Conservation (phyloP, 148 eudicot species). For the Salicornia ramosissima region DNA sequence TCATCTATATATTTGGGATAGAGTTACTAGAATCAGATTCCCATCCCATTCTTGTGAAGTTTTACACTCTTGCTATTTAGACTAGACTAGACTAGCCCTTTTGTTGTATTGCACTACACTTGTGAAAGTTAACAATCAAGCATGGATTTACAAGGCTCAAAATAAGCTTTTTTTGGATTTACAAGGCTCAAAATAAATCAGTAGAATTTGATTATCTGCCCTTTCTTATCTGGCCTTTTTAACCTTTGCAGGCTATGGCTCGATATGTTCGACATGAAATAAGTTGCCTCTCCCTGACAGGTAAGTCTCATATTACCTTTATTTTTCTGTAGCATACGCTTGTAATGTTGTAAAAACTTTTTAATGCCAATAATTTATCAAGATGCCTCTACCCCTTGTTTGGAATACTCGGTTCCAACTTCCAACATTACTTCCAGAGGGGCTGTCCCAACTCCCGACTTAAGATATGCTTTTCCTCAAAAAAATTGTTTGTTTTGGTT, state of each 20-base stretch:
- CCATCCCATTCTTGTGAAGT: too few relatives aligned
- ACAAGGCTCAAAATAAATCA: neutral
- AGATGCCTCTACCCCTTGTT: neutral
- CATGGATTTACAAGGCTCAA: neutral
- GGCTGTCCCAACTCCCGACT: too few relatives aligned
- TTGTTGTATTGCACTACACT: too few relatives aligned
- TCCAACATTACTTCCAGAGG: too few relatives aligned
- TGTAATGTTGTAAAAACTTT: neutral
- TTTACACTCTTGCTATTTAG: too few relatives aligned
- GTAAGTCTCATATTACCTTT: slow-evolving; percentile 26
- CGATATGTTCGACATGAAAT: slow-evolving; percentile 79
- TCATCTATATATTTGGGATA: too few relatives aligned
- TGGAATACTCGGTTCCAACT: too few relatives aligned
- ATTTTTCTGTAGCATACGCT: neutral
- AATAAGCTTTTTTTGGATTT: neutral
- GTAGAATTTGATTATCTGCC: neutral
- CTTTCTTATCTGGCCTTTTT: slow-evolving; percentile 3
- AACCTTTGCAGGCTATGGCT: slow-evolving; percentile 62
- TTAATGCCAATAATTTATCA: neutral
- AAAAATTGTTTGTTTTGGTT: too few relatives aligned
- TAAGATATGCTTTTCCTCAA: too few relatives aligned
- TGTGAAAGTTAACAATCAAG: neutral
- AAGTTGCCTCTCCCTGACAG: slow-evolving; percentile 67
- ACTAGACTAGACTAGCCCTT: too few relatives aligned
- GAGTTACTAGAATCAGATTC: too few relatives aligned